Evolutionary conservation across 1,284 basidiomycete genomes (phyloP), one percentile per base, ranked within the genome.

Genomic region (Singerocomus rubriflavus): DNA sequence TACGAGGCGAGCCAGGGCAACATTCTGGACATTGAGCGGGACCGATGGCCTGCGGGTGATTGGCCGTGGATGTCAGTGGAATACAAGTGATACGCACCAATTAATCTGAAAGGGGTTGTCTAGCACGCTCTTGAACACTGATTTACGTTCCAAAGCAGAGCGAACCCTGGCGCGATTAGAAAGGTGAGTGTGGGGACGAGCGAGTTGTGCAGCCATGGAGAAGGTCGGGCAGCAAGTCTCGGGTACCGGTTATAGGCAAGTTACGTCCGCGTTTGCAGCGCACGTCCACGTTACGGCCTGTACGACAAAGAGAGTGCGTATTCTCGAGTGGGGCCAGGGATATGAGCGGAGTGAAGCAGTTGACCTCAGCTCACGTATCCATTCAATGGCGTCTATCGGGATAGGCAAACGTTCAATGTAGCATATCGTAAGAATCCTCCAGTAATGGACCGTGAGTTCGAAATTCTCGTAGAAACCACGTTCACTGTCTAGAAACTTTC

Each of bases 91-190:
- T 47, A 63, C 61, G 5, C 14, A 88, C 88, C 88, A 91, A 64
- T 70, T 65, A n/a, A 90, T 72, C 21, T 78, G 75, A 58, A 86
- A 85, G 2, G 88, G 88, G 55, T 80, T 89, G 47, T 84, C 82
- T 16, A 91, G 70, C 2, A 85, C 83, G 52, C 77, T 77, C 56
- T 81, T 89, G 70, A 81, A 88, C 0, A 83, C 80, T 1, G 73
- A 68, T 60, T 82, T 89, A 29, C 73, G 68, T 39, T 79, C 72
- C 49, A 58, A 17, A 12, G 55, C 57, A 26, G 74, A 69, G 40
- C 72, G 71, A n/a, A 68, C 63, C 57, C 73, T 81, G 26, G 77
- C 77, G 32, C 86, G 78, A 58, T 85, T 86, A 2, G 86, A 85
- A 13, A 67, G 65, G 52, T 82, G 77, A 4, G 68, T 76, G 52